Percentiles rank a stretch among this genome's conserved stretches.
phyloP scores from a whole-genome alignment of 2,329 filamentous ascomycete species.

The Fusarium solani-melongenae region DNA sequence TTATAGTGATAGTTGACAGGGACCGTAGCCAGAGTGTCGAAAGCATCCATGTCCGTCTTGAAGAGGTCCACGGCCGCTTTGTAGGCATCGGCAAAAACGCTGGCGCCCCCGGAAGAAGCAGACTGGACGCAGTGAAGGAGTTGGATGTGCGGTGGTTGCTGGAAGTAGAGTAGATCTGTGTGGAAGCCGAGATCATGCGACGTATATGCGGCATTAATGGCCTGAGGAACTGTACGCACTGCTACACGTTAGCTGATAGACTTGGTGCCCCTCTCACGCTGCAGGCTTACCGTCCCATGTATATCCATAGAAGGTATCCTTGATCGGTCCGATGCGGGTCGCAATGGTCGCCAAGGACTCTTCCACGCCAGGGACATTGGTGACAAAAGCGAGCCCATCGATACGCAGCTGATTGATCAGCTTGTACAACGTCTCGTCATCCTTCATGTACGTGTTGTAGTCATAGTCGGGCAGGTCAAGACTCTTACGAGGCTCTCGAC shows the following conservation, averaged over 20 bases:
- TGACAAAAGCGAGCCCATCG: not conserved
- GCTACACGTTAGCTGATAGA: not conserved
- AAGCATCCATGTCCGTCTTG: not conserved
- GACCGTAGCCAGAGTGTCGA: not conserved
- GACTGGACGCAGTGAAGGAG: constrained; percentile 3
- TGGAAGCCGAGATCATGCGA: constrained; percentile 1
- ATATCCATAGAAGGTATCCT: constrained; percentile 2
- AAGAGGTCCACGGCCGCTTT: not conserved
- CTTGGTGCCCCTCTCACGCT: not conserved
- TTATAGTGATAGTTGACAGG: constrained; percentile 17
- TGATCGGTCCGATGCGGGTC: not conserved
- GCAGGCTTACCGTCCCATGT: not conserved
- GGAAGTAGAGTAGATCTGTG: constrained; percentile 5
- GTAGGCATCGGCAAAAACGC: constrained; percentile 1
- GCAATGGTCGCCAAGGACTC: not conserved
- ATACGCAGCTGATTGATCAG: not conserved
- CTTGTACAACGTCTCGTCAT: not conserved
- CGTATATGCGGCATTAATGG: not conserved
- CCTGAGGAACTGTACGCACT: constrained; percentile 1
- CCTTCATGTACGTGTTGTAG: not conserved
- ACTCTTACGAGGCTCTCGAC: not conserved
- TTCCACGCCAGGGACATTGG: not conserved
- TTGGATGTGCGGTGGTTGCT: not conserved
- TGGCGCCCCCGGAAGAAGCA: not conserved
- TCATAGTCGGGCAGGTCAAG: not conserved